Percentiles rank a stretch among this genome's conserved stretches.
These are phyloP conservation scores for Monoraphidium neglectum DNA, from an alignment of 139 green algal species.

Conservation along the genomic window DNA sequence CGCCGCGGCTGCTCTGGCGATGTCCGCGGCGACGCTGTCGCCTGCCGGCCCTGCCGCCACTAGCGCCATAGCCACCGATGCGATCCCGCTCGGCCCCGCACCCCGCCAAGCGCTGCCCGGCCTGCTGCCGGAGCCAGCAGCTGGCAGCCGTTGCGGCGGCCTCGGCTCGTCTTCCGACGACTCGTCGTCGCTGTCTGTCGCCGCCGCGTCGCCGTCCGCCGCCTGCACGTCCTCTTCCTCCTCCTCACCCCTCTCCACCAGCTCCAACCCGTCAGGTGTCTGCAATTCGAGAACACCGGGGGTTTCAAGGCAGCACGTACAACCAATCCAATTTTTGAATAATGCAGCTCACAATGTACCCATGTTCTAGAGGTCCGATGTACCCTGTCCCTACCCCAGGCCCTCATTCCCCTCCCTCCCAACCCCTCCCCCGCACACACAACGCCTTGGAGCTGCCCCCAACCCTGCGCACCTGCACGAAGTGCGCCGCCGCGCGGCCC, in stretches of 20 bases:
- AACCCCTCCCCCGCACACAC: too few species aligned
- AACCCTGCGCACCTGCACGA: neutral
- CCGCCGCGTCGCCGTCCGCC: conserved; percentile 27
- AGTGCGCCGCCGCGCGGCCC: neutral
- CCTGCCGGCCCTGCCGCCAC: neutral
- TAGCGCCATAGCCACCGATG: too few species aligned
- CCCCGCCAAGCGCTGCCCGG: neutral
- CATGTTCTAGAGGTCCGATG: too few species aligned
- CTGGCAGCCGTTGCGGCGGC: conserved; percentile 4
- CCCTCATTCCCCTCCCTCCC: neutral
- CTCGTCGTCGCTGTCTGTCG: conserved; percentile 55
- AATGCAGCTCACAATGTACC: too few species aligned
- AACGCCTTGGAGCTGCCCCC: too few species aligned
- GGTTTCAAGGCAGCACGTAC: too few species aligned
- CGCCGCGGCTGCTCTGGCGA: neutral
- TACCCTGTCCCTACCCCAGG: too few species aligned
- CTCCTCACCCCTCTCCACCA: conserved; percentile 20
- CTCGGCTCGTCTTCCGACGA: conserved; percentile 29
- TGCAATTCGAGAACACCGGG: neutral
- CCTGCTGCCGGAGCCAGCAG: neutral
- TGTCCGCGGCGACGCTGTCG: neutral
- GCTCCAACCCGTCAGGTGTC: conserved; percentile 24
- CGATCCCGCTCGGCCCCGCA: too few species aligned
- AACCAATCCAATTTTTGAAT: too few species aligned
- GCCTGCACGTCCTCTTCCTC: neutral